phyloP scores from a whole-genome alignment of 257 asterid genomes.

The Leonotis leonurus region DNA sequence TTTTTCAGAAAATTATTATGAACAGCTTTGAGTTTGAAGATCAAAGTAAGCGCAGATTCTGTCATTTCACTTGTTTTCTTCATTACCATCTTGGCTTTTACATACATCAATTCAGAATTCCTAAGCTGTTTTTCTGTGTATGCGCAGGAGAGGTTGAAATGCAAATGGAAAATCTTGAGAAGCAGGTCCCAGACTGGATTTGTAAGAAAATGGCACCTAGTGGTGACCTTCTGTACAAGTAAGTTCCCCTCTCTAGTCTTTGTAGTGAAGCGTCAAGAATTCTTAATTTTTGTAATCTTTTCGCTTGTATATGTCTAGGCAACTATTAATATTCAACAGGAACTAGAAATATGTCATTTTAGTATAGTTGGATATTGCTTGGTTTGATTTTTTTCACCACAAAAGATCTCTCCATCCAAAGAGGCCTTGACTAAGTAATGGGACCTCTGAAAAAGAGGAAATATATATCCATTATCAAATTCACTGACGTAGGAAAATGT shows the following conservation, averaged over 20 bases:
- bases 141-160: slow-evolving; percentile 55
- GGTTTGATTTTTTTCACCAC: no score
- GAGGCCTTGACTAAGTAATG: no score
- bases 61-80: slow-evolving; percentile 2
- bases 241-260: slow-evolving; percentile 15
- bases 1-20: slow-evolving; percentile 75
- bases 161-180: slow-evolving; percentile 62
- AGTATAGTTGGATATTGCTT: no score
- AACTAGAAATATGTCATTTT: background rate
- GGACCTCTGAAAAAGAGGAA: background rate
- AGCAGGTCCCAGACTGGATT: slow-evolving; percentile 82
- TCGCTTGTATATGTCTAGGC: background rate
- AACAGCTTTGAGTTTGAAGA: slow-evolving; percentile 52
- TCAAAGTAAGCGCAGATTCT: slow-evolving; percentile 35
- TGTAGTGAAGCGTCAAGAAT: background rate
- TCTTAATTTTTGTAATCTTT: background rate
- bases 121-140: slow-evolving; percentile 14
- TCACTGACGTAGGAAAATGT: background rate
- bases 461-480: background rate
- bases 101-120: background rate
- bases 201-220: slow-evolving; percentile 46
- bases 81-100: background rate
- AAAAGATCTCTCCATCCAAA: no score
- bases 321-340: background rate
- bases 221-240: slow-evolving; percentile 75